Percentiles rank a stretch among this genome's conserved stretches.
Evolutionary conservation across 345 rosid species (phyloP).

Genomic region (Syzygium aqueum): DNA sequence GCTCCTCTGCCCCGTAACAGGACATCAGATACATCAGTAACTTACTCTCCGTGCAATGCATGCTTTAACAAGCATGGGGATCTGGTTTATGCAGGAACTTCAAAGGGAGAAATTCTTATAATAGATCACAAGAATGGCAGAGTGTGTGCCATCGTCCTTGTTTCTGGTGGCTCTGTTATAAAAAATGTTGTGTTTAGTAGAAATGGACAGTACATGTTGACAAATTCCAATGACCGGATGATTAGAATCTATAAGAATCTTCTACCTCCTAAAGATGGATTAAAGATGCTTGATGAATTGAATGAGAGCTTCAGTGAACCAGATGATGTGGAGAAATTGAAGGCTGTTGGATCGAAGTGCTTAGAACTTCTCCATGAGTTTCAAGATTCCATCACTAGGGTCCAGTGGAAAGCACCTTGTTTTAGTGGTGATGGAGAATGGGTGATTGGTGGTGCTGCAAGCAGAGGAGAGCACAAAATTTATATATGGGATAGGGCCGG

Average conservation of each 20-base stretch:
- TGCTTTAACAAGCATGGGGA: conserved; percentile 95
- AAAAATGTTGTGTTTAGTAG: conserved; percentile 86
- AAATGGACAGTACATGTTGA: conserved; percentile 83
- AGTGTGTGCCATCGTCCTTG: conserved; percentile 61
- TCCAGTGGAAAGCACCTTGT: conserved; percentile 99
- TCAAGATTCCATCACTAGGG: conserved; percentile 91
- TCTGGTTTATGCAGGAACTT: conserved; percentile 87
- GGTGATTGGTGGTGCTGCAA: conserved; percentile 96
- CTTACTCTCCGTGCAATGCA: conserved; percentile 81
- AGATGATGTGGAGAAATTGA: conserved; percentile 63
- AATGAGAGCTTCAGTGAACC: conserved; percentile 34
- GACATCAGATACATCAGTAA: conserved; percentile 45
- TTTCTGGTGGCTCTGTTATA: conserved; percentile 61
- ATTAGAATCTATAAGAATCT: conserved; percentile 92
- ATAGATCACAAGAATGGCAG: conserved; percentile 58
- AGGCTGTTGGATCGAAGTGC: conserved; percentile 72
- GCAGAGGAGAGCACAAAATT: conserved; percentile 98
- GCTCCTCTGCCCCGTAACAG: conserved; percentile 63
- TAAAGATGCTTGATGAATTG: conserved; percentile 32
- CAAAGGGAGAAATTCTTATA: conserved; percentile 91
- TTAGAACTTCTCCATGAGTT: conserved; percentile 79
- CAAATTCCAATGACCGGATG: conserved; percentile 90
- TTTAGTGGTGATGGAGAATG: conserved; percentile 99
- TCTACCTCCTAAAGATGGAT: conserved; percentile 64
- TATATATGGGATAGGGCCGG: conserved; percentile 99